Evolutionary conservation across 1,139 yeast genomes (phyloP), one percentile per base, ranked within the genome.

Genomic region (Lodderomyces parapsilosis): DNA sequence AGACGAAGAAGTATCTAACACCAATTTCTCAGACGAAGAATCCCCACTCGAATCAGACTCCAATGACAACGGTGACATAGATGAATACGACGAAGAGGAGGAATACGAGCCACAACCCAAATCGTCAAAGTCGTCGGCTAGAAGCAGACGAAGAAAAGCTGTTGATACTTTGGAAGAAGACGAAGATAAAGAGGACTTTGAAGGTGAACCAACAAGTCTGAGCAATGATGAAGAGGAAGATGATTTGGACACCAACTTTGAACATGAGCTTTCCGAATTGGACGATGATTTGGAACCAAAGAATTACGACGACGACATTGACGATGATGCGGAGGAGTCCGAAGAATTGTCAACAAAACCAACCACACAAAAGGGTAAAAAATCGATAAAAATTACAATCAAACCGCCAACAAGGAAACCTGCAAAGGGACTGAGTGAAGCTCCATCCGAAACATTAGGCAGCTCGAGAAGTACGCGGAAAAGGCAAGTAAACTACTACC

Each of bases 251-350:
- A 68, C 64, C 17, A 65, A 58, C 17, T 48, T 51, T 5, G 57
- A 56, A 20, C 50, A 54, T 22, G 74, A 66, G 43, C 75, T 67
- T 39, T 69, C 68, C 7, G 75, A 70, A 44, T 62, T 67, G 36
- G 76, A 69, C 41, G 75, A 68, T 36, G 75, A 67, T 47, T 54
- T 68, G 38, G 74, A 68, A 40, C 50, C 66, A 32, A 47, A 54
- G 27, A n/a, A n/a, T n/a, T n/a, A n/a, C n/a, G n/a, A n/a, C n/a
- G 63, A 57, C 3, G 69, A 63, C 20, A 69, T 60, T 22, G 58
- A 58, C 4, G 62, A 59, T 10, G 63, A 56, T 28, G n/a, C n/a
- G n/a, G n/a, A n/a, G n/a, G 52, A 47, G 8, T 61, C 57, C 6
- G 63, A 56, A 20, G 54, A 46, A 14, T 44, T 46, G 14, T 23